A percentile compares a stretch with the other conserved stretches of the same genome.
phyloP scores from a whole-genome alignment of 352 stramenopile genomes.

The Pythium brachiatum region DNA sequence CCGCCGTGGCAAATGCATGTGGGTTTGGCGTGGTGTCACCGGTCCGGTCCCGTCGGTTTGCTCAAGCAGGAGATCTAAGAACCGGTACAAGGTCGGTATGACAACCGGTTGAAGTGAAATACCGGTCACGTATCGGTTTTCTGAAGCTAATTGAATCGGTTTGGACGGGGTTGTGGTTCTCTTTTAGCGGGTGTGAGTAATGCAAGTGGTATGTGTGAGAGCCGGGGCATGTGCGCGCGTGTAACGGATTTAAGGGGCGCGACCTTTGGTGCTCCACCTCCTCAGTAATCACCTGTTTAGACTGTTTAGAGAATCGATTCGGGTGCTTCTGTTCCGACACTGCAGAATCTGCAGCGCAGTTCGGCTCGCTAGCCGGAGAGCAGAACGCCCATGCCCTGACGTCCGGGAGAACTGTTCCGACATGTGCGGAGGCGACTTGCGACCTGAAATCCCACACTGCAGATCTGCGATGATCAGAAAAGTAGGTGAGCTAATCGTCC shows the following conservation, averaged over 20 bases:
- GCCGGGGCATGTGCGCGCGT: neutral
- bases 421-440: too few species aligned
- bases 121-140: neutral
- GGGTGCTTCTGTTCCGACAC: too few species aligned
- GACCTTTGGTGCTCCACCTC: neutral
- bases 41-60: neutral
- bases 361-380: too few species aligned
- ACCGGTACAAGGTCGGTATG: neutral
- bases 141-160: neutral
- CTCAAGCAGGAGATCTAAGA: constrained; percentile 1
- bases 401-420: too few species aligned
- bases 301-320: too few species aligned
- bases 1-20: neutral
- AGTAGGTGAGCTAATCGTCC: neutral
- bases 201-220: neutral
- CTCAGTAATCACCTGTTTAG: neutral
- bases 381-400: too few species aligned
- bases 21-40: neutral
- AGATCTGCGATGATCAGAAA: neutral
- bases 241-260: neutral
- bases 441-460: neutral
- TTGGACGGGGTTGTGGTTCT: neutral
- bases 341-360: too few species aligned
- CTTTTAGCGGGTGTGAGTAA: constrained; percentile 3
- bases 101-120: neutral